A percentile compares a stretch with the other conserved stretches of the same genome.
Evolutionary conservation across 208 protist genomes (phyloP).

Genomic region (Naegleria gruberi): DNA sequence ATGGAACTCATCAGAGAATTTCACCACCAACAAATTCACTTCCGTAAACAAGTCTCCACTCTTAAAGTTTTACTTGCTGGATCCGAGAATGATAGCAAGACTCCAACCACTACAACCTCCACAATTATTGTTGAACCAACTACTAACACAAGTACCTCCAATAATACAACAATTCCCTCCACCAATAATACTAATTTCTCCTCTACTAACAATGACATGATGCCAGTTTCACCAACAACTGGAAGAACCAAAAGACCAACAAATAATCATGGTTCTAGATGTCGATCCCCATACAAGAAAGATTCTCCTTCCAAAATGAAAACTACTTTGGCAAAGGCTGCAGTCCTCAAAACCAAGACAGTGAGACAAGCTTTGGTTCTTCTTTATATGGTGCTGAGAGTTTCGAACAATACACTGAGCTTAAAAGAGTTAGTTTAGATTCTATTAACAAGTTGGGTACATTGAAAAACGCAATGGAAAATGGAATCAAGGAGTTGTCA

Average conservation of each 20-base stretch:
- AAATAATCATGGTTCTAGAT: neutral
- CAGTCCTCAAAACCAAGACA: neutral
- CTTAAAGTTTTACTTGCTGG: neutral
- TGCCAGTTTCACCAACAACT: neutral
- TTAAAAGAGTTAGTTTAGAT: neutral
- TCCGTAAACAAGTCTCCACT: neutral
- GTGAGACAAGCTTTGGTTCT: neutral
- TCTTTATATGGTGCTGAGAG: neutral
- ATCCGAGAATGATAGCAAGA: neutral
- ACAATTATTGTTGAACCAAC: neutral
- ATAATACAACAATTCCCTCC: neutral
- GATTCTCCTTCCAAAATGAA: neutral
- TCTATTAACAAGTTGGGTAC: neutral
- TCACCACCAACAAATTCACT: neutral
- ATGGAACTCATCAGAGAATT: neutral
- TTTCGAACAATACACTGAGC: neutral
- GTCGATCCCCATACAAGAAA: neutral
- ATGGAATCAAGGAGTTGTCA: neutral
- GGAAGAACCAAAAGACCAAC: neutral
- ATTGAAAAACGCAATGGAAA: neutral
- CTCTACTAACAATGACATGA: neutral
- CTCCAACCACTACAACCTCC: neutral
- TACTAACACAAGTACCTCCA: neutral
- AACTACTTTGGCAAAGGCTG: neutral
- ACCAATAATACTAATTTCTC: neutral